Percentiles rank a stretch among this genome's conserved stretches.
Evolutionary conservation across 306 rosid genomes (phyloP).

Genomic region (Gastrolobium bilobum): DNA sequence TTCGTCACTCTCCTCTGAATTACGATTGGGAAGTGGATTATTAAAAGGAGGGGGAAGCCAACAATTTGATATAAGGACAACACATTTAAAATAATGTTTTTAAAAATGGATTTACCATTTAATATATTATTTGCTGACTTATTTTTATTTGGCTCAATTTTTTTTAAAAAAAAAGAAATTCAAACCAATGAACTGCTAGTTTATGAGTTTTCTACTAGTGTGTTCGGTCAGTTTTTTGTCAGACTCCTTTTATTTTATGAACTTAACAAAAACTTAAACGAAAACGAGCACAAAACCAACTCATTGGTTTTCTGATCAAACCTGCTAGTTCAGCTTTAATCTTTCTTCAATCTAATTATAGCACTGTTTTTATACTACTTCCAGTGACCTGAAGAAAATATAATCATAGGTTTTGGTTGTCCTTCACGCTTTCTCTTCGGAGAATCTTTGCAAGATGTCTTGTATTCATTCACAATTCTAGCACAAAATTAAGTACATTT

Average conservation of each 20-base stretch:
- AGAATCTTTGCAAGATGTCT: background rate
- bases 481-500: background rate
- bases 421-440: background rate
- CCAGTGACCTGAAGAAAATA: background rate
- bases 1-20: too few species aligned
- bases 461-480: background rate
- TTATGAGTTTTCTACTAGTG: too few species aligned
- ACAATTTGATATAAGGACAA: background rate
- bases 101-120: background rate
- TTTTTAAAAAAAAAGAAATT: too few species aligned
- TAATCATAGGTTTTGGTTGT: background rate
- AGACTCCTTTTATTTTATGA: too few species aligned
- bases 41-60: background rate
- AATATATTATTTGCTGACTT: too few species aligned
- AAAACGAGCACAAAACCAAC: too few species aligned
- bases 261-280: too few species aligned
- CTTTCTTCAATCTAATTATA: background rate
- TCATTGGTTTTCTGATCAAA: background rate
- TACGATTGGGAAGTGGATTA: too few species aligned
- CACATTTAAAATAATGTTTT: slow-evolving; percentile 5
- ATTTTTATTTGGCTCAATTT: too few species aligned
- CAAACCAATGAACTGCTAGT: too few species aligned
- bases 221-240: too few species aligned
- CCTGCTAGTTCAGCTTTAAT: background rate
- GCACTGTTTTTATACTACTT: background rate